A percentile compares a stretch with the other conserved stretches of the same genome.
These are phyloP conservation scores for Lomentospora prolificans DNA, from an alignment of 2,329 filamentous ascomycete genomes.

Conservation along the genomic window DNA sequence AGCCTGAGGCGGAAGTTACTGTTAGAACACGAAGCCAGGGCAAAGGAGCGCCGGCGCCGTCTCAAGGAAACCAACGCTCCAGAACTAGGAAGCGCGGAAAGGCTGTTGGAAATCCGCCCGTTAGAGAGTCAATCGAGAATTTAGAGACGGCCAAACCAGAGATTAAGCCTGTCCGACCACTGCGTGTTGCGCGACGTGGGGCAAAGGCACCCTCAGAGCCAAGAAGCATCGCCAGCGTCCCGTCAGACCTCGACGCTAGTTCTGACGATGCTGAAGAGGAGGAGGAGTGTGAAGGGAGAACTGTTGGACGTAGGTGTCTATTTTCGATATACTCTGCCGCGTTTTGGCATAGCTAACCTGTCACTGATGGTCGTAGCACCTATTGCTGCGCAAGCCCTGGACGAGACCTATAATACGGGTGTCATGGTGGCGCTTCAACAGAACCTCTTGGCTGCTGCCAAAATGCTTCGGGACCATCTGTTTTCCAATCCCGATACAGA, in stretches of 20 bases:
- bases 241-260: neutral
- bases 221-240: neutral
- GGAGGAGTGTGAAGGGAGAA: neutral
- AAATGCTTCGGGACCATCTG: neutral
- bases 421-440: neutral
- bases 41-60: neutral
- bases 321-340: neutral
- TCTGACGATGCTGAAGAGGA: neutral
- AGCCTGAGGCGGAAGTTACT: neutral
- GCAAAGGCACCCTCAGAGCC: neutral
- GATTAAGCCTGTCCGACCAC: neutral
- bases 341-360: neutral
- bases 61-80: neutral
- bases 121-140: neutral
- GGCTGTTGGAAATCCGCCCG: neutral
- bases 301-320: neutral
- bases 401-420: neutral
- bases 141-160: neutral
- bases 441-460: neutral
- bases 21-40: neutral
- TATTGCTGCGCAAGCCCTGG: neutral
- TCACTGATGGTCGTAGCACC: neutral
- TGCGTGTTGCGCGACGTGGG: neutral
- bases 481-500: neutral
- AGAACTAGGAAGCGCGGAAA: neutral